Conservation (phyloP, 441 rosid genomes). For the Caryocar brasiliense region DNA sequence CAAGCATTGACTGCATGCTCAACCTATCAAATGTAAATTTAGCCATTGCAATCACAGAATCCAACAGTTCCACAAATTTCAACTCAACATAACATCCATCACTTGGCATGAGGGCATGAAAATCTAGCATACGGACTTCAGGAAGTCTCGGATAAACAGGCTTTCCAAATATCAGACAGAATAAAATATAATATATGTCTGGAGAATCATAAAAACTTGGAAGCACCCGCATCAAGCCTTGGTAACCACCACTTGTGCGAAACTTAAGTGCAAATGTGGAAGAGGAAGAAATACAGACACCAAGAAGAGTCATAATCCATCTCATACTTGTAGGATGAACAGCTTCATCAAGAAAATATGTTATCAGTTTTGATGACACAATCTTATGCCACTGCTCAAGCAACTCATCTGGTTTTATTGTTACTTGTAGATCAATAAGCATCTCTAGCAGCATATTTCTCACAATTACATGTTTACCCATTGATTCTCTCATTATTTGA, state of each 20-base stretch:
- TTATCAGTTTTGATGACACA: conserved; percentile 91
- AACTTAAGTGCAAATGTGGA: conserved; percentile 90
- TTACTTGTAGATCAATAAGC: conserved; percentile 99
- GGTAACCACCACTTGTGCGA: conserved; percentile 96
- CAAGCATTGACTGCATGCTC: conserved; percentile 80
- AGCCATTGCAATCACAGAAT: conserved; percentile 89
- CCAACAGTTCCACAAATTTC: conserved; percentile 89
- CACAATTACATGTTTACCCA: conserved; percentile 98
- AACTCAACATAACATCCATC: conserved; percentile 75
- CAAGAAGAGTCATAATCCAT: conserved; percentile 99
- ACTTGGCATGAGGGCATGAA: conserved; percentile 94
- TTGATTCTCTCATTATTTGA: conserved; percentile 65
- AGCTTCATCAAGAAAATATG: conserved; percentile 98
- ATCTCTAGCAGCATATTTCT: conserved; percentile 98
- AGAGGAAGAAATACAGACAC: conserved; percentile 91
- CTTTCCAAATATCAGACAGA: conserved; percentile 93
- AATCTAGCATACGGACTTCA: conserved; percentile 99
- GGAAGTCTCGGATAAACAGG: conserved; percentile 97
- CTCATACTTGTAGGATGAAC: conserved; percentile 99
- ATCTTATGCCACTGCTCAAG: conserved; percentile 99
- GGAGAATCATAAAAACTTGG: conserved; percentile 98
- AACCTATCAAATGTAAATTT: conserved; percentile 93
- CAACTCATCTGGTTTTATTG: conserved; percentile 90
- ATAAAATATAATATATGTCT: conserved; percentile 93
- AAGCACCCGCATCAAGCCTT: conserved; percentile 82